Evolutionary conservation across 768 basidiomycete genomes (phyloP), one percentile per base, ranked within the genome.

Genomic region (Termitomyces sp.): DNA sequence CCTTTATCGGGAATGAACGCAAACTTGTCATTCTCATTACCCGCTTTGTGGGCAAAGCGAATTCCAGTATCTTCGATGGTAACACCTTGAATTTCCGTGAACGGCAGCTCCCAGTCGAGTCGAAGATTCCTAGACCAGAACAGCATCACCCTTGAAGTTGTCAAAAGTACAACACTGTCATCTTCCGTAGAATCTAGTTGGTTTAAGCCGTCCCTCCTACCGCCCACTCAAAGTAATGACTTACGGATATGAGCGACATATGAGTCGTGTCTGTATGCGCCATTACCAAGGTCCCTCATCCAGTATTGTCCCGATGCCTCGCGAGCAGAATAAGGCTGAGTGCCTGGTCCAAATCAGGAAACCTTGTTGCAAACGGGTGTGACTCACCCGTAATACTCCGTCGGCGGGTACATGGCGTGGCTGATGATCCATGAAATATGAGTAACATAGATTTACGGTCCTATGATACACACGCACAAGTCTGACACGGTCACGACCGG

Each of bases 241-340:
- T 38, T 35, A 94, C 92, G 86, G 59, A 96, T 86, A 65, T 98
- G 96, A 5, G 95, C 96, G 50, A 98, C 87, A 66, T 98, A 98
- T 30, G 74, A 74, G 65, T 98, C 94, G 58, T 80, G 75, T 57
- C 92, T 83, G 70, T 88, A 98, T 15, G 83, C 78, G 10, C 96
- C 97, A 56, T 91, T 85, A 61, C 94, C 92, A 15, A 98, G 71
- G 67, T 98, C 96, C 72, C 85, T 91, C 80, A 98, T 87, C 96
- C 97, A 98, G 63, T 88, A 92, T 71, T 98, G 97, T 6, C 97
- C 97, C 8, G 91, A 73, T 0, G 95, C 92, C 68, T 97, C 95
- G 6, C 94, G 86, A 37, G 83, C 80, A 49, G 91, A 90, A 71
- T 91, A 98, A 0, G 96, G 85, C 92, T 96, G 63, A 1, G 41